Evolutionary conservation across 2,329 filamentous ascomycete genomes (phyloP).

Genomic region (Coleophoma eucalyptorum): DNA sequence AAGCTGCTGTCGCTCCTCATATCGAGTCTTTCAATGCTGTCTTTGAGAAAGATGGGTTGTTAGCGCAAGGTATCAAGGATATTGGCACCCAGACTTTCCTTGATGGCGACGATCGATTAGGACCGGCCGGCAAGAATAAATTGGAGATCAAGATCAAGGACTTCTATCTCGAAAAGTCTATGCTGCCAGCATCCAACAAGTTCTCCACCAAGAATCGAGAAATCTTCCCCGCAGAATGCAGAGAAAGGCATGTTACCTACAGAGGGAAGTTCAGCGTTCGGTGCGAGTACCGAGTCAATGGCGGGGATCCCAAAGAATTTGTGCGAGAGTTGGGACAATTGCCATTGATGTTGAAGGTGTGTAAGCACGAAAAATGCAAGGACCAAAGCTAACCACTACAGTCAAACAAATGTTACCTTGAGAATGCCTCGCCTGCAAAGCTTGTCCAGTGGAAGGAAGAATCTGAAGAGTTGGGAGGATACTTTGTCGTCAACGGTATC

Average conservation of each 20-base stretch:
- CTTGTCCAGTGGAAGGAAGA: conserved; percentile 90
- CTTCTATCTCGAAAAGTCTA: conserved; percentile 77
- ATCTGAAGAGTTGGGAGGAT: conserved; percentile 91
- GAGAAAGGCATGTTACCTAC: conserved; percentile 91
- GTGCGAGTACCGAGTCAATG: conserved; percentile 83
- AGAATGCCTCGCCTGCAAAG: conserved; percentile 76
- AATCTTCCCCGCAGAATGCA: conserved; percentile 87
- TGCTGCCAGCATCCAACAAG: conserved; percentile 79
- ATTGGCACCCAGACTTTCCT: conserved; percentile 87
- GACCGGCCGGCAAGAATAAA: conserved; percentile 62
- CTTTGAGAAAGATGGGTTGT: conserved; percentile 67
- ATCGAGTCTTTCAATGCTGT: conserved; percentile 94
- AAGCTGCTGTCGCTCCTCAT: conserved; percentile 84
- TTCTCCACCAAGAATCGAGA: conserved; percentile 74
- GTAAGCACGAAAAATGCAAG: conserved; percentile 3
- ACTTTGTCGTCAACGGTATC: conserved; percentile 96
- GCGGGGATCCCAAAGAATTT: conserved; percentile 78
- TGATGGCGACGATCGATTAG: conserved; percentile 69
- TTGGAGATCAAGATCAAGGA: conserved; percentile 77
- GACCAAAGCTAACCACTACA: conserved; percentile 32
- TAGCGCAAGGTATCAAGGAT: conserved; percentile 76
- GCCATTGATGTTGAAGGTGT: conserved; percentile 87
- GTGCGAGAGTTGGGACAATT: conserved; percentile 83
- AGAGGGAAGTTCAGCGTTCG: conserved; percentile 79
- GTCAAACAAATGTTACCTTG: conserved; percentile 88